Evolutionary conservation across 805 yeast species (phyloP), one percentile per base, ranked within the genome.

Genomic region (Ogataea siamensis): DNA sequence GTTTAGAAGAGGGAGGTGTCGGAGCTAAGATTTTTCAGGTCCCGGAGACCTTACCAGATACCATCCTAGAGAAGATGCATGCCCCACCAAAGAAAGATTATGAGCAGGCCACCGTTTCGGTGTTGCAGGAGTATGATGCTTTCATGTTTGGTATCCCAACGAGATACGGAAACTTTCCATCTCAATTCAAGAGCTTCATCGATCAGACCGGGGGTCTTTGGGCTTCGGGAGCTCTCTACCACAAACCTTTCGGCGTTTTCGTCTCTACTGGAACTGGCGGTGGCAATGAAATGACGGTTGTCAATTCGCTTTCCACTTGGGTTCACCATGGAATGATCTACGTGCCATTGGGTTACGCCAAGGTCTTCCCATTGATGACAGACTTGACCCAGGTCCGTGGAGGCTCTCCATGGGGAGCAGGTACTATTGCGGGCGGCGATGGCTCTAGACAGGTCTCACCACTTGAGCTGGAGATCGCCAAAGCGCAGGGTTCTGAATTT

Each of bases 371-470:
- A 8, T 71, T 71, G 49, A 54, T 80, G 47, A 63, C 83, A 28
- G 70, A 70, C 62, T 54, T 80, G 29, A 74, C 71, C 3, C 87
- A 83, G 65, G 71, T 77, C 34, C 94, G 83, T 58, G 95, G 95
- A 48, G 85, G 84, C 39, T 75, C 88, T 15, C 76, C 95, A 31
- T 87, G 88, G 87, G 95, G 95, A 60, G 83, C 95, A 22, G 95
- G 95, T 50, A 66, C 85, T 25, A 68, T 73, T 54, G 88, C 95
- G 20, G 85, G 78, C 34, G 68, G 73, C 35, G 91, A 83, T 56
- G 95, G 94, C 34, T 74, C 84, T 6, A 78, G 94, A 68, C 66
- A 68, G 51, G 83, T 87, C 22, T 52, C 79, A 28, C 71, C 66
- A 13, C 65, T 82, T 41, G 95, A 87, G 63, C 64, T 73, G 58